Conservation (phyloP, 108 stramenopile species). For the Cyclotella choctawhatcheeana region DNA sequence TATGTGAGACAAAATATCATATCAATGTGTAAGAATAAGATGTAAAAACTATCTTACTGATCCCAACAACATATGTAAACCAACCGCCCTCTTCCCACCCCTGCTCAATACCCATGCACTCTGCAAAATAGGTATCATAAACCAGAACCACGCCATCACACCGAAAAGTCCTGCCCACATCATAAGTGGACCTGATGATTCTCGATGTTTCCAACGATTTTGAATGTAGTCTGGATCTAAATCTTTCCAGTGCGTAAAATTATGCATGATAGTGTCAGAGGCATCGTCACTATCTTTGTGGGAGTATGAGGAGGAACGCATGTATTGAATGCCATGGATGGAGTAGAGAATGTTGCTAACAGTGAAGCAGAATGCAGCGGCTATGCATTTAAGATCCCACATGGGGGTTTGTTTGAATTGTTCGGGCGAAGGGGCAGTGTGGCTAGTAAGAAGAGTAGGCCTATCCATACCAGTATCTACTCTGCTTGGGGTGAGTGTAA, state of each 20-base stretch:
- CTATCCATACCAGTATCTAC: no score
- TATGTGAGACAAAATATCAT: neutral
- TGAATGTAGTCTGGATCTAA: slow-evolving; percentile 70
- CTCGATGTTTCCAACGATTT: slow-evolving; percentile 50
- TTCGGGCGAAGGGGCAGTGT: no score
- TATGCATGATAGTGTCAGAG: neutral
- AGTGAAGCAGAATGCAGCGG: slow-evolving; percentile 31
- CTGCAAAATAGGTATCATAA: slow-evolving; percentile 72
- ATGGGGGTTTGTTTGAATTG: no score
- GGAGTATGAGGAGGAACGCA: neutral
- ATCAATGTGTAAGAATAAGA: neutral
- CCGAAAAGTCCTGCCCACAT: slow-evolving; percentile 49
- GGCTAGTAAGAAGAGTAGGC: no score
- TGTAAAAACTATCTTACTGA: slow-evolving; percentile 27
- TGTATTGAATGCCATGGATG: slow-evolving; percentile 10
- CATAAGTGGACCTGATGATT: slow-evolving; percentile 13
- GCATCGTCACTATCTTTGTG: no score
- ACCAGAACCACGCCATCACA: slow-evolving; percentile 67
- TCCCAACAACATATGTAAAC: slow-evolving; percentile 61
- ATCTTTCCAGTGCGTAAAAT: slow-evolving; percentile 33
- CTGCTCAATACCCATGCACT: slow-evolving; percentile 65
- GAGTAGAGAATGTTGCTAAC: slow-evolving; percentile 32
- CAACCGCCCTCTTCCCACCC: slow-evolving; percentile 57
- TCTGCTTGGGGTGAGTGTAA: no score
- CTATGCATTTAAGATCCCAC: slow-evolving; percentile 52